Evolutionary conservation across 345 rosid species (phyloP), one percentile per base, ranked within the genome.

Genomic region (Linum usitatissimum): DNA sequence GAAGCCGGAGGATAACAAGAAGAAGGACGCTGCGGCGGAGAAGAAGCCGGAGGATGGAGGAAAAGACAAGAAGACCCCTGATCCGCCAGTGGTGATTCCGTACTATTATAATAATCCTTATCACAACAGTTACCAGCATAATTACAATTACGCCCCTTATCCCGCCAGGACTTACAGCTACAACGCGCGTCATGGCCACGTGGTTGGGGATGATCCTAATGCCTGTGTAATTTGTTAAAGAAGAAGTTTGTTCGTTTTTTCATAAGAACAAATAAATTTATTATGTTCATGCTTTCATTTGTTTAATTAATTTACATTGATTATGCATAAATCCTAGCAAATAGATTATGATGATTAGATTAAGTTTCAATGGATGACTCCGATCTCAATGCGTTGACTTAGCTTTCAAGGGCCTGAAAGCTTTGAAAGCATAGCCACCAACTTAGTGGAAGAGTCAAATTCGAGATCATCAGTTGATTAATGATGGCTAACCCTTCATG

Each of bases 1-100:
- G 28, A 84, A 87, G 70, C 81, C 81, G 67, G 82, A 80, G 0
- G 84, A 80, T 65, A 74, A 79, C 74, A 83, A 85, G 75, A 79
- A 83, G 20, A 84, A 80, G 18, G 81, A 76, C 68, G 3, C 49
- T 9, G 3, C 49, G 49, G 49, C 49, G 49, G 12, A n/a, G 2
- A 23, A n/a, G n/a, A 55, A 8, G 15, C 0, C 10, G 66, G 14
- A 23, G 60, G 53, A 0, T 68, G 75, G 64, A 69, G 74, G 68
- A 23, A 36, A 10, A 72, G 51, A 45, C 51, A 45, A 45, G 0
- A 45, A 45, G 1, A 45, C 14, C 51, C 51, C 51, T 45, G 15
- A 45, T 1, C 51, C 51, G 4, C 14, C 15, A 10, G 13, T 13
- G 4, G 51, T 45, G 0, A 1, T 10, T 0, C 38, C 38, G 38